phyloP scores from a whole-genome alignment of 2,329 filamentous ascomycete genomes.

The Aureobasidium sp. region DNA sequence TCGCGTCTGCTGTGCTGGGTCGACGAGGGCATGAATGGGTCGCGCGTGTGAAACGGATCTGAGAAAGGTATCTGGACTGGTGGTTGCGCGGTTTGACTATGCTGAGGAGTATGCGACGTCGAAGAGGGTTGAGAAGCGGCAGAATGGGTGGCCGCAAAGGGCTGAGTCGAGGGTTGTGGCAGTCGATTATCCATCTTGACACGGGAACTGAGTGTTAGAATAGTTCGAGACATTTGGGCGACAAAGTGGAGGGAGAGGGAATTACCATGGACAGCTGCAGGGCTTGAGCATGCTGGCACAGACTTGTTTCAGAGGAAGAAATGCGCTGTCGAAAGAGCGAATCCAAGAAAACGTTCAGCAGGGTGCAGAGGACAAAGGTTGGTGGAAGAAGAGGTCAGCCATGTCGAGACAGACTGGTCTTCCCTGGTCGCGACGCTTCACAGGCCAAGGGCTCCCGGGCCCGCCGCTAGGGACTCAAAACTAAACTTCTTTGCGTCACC shows the following conservation, averaged over 20 bases:
- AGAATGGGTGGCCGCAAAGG: neutral
- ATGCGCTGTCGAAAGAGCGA: neutral
- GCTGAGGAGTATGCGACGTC: constrained; percentile 26
- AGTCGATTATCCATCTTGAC: constrained; percentile 21
- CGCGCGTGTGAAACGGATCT: constrained; percentile 38
- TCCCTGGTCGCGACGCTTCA: neutral
- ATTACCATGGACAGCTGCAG: constrained; percentile 1
- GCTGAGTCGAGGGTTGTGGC: constrained; percentile 23
- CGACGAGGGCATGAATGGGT: constrained; percentile 36
- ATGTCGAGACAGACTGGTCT: neutral
- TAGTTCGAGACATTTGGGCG: neutral
- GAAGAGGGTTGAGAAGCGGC: constrained; percentile 18
- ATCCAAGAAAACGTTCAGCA: neutral
- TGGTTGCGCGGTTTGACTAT: constrained; percentile 26
- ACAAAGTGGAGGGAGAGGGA: no score
- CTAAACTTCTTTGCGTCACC: neutral
- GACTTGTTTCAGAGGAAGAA: neutral
- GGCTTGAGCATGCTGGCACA: constrained; percentile 5
- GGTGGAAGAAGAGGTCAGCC: neutral
- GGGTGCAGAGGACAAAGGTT: neutral
- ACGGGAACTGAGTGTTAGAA: neutral
- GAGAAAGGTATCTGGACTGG: constrained; percentile 37
- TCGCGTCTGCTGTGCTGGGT: constrained; percentile 28
- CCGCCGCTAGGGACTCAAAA: neutral
- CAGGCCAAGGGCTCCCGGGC: neutral